These are phyloP conservation scores for Rhamnella rubrinervis DNA, from an alignment of 331 rosid species.

Conservation along the genomic window DNA sequence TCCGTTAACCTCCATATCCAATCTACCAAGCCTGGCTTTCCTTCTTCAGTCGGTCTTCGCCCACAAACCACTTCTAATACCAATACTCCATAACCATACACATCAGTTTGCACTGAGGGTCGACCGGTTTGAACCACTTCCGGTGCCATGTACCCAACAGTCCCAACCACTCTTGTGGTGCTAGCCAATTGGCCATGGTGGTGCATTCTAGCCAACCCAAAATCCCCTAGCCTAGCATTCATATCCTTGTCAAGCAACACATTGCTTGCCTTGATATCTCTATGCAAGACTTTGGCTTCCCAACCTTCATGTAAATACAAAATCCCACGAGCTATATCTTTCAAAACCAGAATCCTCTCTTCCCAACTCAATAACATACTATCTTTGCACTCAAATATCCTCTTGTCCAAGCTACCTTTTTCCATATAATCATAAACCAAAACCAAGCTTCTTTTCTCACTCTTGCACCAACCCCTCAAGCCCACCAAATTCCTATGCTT, in stretches of 20 bases:
- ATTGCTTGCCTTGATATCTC: constrained; percentile 71
- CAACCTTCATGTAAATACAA: constrained; percentile 71
- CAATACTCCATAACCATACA: constrained; percentile 61
- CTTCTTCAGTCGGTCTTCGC: constrained; percentile 48
- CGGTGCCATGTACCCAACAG: constrained; percentile 64
- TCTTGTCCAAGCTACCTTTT: constrained; percentile 65
- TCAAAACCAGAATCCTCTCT: constrained; percentile 48
- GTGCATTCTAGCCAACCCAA: constrained; percentile 68
- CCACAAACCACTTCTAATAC: constrained; percentile 56
- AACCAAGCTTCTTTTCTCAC: constrained; percentile 50
- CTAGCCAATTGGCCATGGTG: constrained; percentile 39
- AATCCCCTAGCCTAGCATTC: constrained; percentile 66
- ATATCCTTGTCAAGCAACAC: constrained; percentile 62
- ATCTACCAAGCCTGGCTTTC: constrained; percentile 40
- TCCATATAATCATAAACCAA: constrained; percentile 64
- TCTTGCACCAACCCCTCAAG: constrained; percentile 69
- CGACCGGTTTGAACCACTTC: constrained; percentile 51
- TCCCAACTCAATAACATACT: constrained; percentile 43
- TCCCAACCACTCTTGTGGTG: constrained; percentile 62
- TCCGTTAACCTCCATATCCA: constrained; percentile 47
- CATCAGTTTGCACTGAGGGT: constrained; percentile 49
- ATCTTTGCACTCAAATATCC: constrained; percentile 50
- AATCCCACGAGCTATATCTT: constrained; percentile 54
- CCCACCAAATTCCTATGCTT: constrained; percentile 62
- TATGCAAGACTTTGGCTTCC: constrained; percentile 68